Conservation (phyloP, 192 early-diverging fungal genomes). For the Coemansia sp. region DNA sequence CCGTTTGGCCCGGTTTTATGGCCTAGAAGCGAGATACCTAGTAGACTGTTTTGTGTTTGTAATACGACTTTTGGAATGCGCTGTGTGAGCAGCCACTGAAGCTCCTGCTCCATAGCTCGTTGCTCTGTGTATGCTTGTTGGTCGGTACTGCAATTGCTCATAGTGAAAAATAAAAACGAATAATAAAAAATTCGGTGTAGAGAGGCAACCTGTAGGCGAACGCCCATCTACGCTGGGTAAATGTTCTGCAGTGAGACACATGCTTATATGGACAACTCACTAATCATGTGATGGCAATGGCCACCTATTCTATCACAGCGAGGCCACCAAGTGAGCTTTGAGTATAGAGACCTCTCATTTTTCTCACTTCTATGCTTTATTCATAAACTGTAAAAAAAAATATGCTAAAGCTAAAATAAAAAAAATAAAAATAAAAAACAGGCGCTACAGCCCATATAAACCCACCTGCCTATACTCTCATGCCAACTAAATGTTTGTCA, state of each 20-base stretch:
- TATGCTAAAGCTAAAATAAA: too few relatives aligned
- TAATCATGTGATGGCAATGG: not conserved
- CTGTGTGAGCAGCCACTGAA: conserved; percentile 36
- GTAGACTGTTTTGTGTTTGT: conserved; percentile 9
- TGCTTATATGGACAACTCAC: not conserved
- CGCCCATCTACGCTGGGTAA: not conserved
- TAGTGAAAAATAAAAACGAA: not conserved
- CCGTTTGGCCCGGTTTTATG: not conserved
- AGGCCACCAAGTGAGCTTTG: too few relatives aligned
- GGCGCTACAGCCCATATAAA: too few relatives aligned
- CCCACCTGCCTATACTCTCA: too few relatives aligned
- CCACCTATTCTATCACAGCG: too few relatives aligned
- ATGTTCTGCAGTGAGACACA: not conserved
- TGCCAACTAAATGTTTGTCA: too few relatives aligned
- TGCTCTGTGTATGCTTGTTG: not conserved
- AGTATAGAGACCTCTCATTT: too few relatives aligned
- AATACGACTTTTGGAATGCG: conserved; percentile 38
- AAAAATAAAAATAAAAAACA: too few relatives aligned
- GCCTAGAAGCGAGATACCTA: conserved; percentile 20
- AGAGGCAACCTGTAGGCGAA: not conserved
- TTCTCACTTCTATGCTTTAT: too few relatives aligned
- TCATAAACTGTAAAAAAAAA: too few relatives aligned
- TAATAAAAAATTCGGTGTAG: not conserved
- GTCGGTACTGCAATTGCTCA: not conserved
- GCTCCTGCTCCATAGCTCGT: conserved; percentile 17